These are phyloP conservation scores for Raddia guianensis DNA, from an alignment of 176 grass and related monocot species.

Conservation along the genomic window DNA sequence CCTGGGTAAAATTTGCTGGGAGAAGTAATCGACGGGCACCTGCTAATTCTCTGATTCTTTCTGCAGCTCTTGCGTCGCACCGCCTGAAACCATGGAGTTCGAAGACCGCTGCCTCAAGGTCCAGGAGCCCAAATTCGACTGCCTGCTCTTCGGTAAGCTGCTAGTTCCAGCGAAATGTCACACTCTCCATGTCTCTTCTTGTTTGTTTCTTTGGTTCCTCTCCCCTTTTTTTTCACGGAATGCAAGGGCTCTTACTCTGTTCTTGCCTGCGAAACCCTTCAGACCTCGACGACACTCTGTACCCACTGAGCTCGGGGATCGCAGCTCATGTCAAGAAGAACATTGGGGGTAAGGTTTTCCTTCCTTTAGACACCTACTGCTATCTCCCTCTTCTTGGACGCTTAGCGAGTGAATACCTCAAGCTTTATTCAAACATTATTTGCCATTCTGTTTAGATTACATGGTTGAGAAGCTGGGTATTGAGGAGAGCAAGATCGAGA, in stretches of 20 bases:
- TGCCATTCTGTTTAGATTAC: constrained; percentile 57
- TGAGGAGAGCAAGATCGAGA: constrained; percentile 68
- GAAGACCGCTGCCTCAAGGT: constrained; percentile 69
- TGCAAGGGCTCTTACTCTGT: constrained; percentile 41
- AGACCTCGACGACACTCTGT: constrained; percentile 98
- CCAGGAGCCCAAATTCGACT: constrained; percentile 73
- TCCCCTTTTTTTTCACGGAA: not conserved
- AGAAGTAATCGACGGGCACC: not conserved
- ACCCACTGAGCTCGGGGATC: constrained; percentile 88
- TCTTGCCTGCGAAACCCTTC: constrained; percentile 12
- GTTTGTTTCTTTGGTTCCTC: not conserved
- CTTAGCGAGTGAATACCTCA: not conserved
- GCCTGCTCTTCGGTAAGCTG: constrained; percentile 85
- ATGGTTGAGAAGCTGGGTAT: constrained; percentile 93
- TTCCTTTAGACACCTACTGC: not conserved
- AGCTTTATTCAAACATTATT: constrained; percentile 16
- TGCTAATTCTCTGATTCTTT: constrained; percentile 33
- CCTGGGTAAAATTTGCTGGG: not conserved
- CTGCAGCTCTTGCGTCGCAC: constrained; percentile 32
- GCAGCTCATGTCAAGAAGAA: constrained; percentile 70
- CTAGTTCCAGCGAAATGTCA: constrained; percentile 1
- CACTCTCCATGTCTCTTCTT: constrained; percentile 13
- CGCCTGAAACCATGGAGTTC: constrained; percentile 62
- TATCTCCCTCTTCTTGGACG: not conserved
- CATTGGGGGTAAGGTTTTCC: constrained; percentile 56